A percentile compares a stretch with the other conserved stretches of the same genome.
phyloP scores from a whole-genome alignment of 2,329 filamentous ascomycete species.

The Xylariaceae sp. region DNA sequence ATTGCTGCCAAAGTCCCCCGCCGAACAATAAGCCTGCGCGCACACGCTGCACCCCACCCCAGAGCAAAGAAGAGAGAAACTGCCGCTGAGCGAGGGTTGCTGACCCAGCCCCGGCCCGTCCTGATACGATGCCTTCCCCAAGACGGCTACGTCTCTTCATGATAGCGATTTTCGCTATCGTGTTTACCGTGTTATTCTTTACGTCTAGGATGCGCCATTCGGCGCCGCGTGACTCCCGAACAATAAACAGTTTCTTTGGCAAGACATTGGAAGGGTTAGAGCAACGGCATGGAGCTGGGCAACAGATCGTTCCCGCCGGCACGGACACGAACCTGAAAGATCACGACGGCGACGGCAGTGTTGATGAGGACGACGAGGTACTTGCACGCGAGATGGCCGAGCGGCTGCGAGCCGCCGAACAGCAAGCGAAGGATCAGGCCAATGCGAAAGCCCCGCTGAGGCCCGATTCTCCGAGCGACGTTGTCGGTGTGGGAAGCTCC shows the following conservation, averaged over 20 bases:
- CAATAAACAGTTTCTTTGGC: slow-evolving; percentile 54
- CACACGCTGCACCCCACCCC: neutral
- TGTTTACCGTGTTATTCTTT: slow-evolving; percentile 70
- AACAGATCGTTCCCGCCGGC: slow-evolving; percentile 40
- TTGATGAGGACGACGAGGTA: slow-evolving; percentile 53
- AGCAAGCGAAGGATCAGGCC: slow-evolving; percentile 63
- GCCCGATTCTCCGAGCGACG: slow-evolving; percentile 54
- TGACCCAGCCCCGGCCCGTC: neutral
- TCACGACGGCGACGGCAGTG: slow-evolving; percentile 51
- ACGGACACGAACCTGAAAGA: slow-evolving; percentile 43
- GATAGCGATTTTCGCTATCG: slow-evolving; percentile 58
- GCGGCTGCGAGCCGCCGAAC: slow-evolving; percentile 64
- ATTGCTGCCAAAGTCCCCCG: neutral
- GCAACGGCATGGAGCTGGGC: slow-evolving; percentile 31
- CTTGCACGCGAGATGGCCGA: slow-evolving; percentile 53
- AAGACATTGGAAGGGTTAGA: slow-evolving; percentile 56
- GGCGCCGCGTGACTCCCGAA: slow-evolving; percentile 42
- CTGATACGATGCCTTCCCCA: slow-evolving; percentile 58
- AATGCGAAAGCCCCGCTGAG: slow-evolving; percentile 61
- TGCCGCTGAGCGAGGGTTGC: neutral
- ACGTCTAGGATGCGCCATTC: slow-evolving; percentile 56
- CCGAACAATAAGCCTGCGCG: neutral
- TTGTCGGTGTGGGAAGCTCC: slow-evolving; percentile 57
- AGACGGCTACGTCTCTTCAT: slow-evolving; percentile 66
- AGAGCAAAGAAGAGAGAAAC: neutral